Evolutionary conservation across 805 yeast genomes (phyloP), one percentile per base, ranked within the genome.

Genomic region (Pachysolen tannophilus): DNA sequence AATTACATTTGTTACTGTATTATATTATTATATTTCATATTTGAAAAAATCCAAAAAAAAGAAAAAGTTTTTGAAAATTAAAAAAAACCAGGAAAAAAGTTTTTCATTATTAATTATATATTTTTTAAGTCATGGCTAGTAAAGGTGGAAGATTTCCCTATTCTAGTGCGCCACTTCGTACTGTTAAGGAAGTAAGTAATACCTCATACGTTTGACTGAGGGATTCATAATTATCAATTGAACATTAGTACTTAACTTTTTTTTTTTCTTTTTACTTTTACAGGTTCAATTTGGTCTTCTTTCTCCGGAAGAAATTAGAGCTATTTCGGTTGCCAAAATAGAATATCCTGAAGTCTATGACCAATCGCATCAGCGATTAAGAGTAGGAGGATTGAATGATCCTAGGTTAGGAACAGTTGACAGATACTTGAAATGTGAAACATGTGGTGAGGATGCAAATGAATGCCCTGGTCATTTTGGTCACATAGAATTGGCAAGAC

Each of bases 301-400:
- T 44, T 87, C 97, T 20, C 98, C 99, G 19, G 98, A 92, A 66
- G 98, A 92, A 69, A 72, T 82, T 44, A 82, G 96, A 61, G 97
- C 97, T 33, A 88, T 92, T 47, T 85, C 96, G 43, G 98, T 94
- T 41, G 97, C 97, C 28, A 92, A 92, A 56, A 86, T 92, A 53
- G 97, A 90, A 61, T 92, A 83, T 53, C 98, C 99, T 16, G 99
- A 92, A 63, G 92, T 97, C n/a, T 92, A 92, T 95, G 98, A 92
- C 60, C 97, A 88, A 60, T 77, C 95, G 26, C 87, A 94, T 40
- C 82, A 82, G 55, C 83, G 84, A 45, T 97, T 97, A 32, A 78
- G 97, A 58, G 88, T 87, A 46, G 97, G 97, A 44, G 99, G 99
- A 41, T 67, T 92, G 43, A 90, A 88, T 56, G 98, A 94, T 59